Percentiles rank a stretch among this genome's conserved stretches.
Evolutionary conservation across 345 rosid genomes (phyloP).

Genomic region (Dimocarpus longan): DNA sequence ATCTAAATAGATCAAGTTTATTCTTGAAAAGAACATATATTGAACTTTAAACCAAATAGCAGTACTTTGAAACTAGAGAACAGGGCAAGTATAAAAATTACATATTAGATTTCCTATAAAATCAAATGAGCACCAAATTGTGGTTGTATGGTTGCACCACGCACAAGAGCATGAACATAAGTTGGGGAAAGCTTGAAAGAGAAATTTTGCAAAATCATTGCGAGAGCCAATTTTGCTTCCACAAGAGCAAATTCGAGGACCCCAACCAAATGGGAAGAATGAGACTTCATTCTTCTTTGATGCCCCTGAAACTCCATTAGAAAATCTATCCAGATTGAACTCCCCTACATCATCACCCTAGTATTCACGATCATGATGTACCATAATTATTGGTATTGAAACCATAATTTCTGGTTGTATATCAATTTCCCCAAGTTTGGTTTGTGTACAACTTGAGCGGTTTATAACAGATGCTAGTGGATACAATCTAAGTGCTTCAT

Average conservation of each 20-base stretch:
- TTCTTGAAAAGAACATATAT: too few relatives aligned
- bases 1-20: too few relatives aligned
- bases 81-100: too few relatives aligned
- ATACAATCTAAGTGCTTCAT: conserved; percentile 57
- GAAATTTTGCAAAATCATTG: conserved; percentile 50
- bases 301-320: conserved; percentile 52
- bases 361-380: conserved; percentile 46
- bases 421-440: conserved; percentile 41
- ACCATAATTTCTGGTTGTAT: conserved; percentile 37
- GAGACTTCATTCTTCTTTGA: conserved; percentile 39
- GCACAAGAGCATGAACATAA: conserved; percentile 48
- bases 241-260: conserved; percentile 55
- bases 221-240: conserved; percentile 56
- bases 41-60: too few relatives aligned
- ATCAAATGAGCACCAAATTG: conserved; percentile 52
- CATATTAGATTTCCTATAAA: conserved; percentile 24
- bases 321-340: conserved; percentile 39
- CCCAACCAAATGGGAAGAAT: conserved; percentile 56
- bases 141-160: conserved; percentile 42
- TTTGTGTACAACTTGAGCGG: conserved; percentile 29
- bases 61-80: too few relatives aligned
- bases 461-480: conserved; percentile 23
- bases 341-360: conserved; percentile 65
- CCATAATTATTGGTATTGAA: conserved; percentile 20
- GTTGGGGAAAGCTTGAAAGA: conserved; percentile 55